Conservation (phyloP, 2,329 filamentous ascomycete species). For the Ascochyta lentis region DNA sequence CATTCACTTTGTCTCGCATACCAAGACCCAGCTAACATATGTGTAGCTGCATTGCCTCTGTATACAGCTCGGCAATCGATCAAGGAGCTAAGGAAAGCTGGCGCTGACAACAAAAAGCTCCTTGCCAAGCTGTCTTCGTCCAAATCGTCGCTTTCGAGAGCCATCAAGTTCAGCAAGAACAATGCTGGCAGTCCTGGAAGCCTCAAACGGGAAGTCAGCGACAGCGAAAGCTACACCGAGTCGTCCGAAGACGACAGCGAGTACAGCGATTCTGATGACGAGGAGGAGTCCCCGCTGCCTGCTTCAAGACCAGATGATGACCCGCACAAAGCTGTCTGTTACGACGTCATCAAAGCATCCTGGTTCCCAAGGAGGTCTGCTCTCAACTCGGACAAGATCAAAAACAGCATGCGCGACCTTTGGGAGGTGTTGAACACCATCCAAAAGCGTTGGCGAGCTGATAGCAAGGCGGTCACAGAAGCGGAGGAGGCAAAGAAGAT, state of each 20-base stretch:
- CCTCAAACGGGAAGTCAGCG: conserved; percentile 45
- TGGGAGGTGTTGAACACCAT: conserved; percentile 67
- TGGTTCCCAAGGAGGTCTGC: conserved; percentile 64
- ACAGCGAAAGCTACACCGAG: conserved; percentile 55
- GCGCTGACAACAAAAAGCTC: conserved; percentile 51
- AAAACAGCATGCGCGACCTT: conserved; percentile 61
- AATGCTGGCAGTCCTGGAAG: conserved; percentile 18
- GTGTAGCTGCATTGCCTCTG: conserved; percentile 49
- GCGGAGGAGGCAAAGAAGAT: conserved; percentile 65
- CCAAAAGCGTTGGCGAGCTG: conserved; percentile 67
- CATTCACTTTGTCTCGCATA: conserved; percentile 6
- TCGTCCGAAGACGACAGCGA: conserved; percentile 59
- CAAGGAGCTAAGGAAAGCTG: conserved; percentile 54
- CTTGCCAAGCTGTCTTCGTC: conserved; percentile 38
- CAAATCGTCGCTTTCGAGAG: conserved; percentile 30
- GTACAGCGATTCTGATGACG: conserved; percentile 61
- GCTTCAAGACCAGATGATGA: conserved; percentile 60
- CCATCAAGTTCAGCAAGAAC: conserved; percentile 25
- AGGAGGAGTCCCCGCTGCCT: conserved; percentile 63
- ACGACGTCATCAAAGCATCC: conserved; percentile 67
- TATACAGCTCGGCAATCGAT: conserved; percentile 54
- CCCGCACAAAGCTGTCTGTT: conserved; percentile 60
- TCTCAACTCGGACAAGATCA: conserved; percentile 59
- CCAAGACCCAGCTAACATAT: conserved; percentile 25
- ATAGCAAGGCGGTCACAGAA: conserved; percentile 61